Percentiles rank a stretch among this genome's conserved stretches.
phyloP scores from a whole-genome alignment of 441 rosid genomes.

The Euphorbia schlechtendalii region DNA sequence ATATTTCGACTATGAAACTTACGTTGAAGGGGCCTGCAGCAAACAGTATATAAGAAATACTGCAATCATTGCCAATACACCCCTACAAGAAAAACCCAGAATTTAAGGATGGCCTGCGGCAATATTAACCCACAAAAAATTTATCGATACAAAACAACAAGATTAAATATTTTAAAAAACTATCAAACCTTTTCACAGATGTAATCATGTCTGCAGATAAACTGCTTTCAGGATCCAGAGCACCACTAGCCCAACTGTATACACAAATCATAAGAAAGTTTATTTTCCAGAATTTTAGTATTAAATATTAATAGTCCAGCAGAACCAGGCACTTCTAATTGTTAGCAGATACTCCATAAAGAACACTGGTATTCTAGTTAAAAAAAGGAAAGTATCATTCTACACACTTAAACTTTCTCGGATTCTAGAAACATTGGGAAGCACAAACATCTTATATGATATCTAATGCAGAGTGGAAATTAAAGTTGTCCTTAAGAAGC shows the following conservation, averaged over 20 bases:
- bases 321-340: no score
- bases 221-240: slow-evolving; percentile 72
- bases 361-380: no score
- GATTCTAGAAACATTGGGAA: neutral
- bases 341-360: no score
- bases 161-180: slow-evolving; percentile 9
- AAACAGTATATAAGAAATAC: slow-evolving; percentile 97
- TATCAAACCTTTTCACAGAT: slow-evolving; percentile 79
- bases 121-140: neutral
- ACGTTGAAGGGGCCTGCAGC: slow-evolving; percentile 99
- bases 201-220: slow-evolving; percentile 64
- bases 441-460: neutral
- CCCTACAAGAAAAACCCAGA: slow-evolving; percentile 48
- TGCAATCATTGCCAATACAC: slow-evolving; percentile 96
- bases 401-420: no score
- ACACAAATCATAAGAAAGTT: neutral
- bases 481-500: neutral
- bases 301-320: no score
- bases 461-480: neutral
- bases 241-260: slow-evolving; percentile 97
- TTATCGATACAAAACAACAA: slow-evolving; percentile 6
- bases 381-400: no score
- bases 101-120: slow-evolving; percentile 10
- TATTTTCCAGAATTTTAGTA: no score
- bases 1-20: slow-evolving; percentile 19